These are phyloP conservation scores for Francoa sonchifolia DNA, from an alignment of 441 rosid genomes.

Conservation along the genomic window DNA sequence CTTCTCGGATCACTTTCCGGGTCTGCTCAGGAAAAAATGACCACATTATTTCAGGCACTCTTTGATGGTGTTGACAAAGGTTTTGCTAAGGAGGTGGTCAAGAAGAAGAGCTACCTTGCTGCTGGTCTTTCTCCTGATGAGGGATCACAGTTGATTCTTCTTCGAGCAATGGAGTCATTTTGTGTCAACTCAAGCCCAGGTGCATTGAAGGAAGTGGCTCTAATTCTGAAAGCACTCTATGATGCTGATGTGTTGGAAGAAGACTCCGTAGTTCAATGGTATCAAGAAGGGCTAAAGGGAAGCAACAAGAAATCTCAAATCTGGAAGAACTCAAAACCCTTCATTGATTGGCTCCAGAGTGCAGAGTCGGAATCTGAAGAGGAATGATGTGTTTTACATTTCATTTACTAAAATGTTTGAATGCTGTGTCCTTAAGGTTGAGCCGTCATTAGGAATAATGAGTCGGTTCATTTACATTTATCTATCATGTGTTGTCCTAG, in stretches of 20 bases:
- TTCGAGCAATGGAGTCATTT: slow-evolving; percentile 39
- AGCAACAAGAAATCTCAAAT: slow-evolving; percentile 28
- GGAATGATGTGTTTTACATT: too few relatives aligned
- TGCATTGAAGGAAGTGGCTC: slow-evolving; percentile 47
- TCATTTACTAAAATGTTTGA: too few relatives aligned
- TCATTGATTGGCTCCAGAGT: slow-evolving; percentile 70
- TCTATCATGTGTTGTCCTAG: too few relatives aligned
- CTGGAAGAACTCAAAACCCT: slow-evolving; percentile 64
- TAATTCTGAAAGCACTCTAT: slow-evolving; percentile 54
- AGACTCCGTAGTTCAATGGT: slow-evolving; percentile 56
- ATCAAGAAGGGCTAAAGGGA: slow-evolving; percentile 38
- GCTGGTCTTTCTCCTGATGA: slow-evolving; percentile 39
- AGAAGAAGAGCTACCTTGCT: slow-evolving; percentile 52
- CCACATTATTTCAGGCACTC: slow-evolving; percentile 40
- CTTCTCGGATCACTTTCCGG: slow-evolving; percentile 37
- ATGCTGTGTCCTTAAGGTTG: too few relatives aligned
- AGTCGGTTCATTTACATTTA: too few relatives aligned
- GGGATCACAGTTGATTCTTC: slow-evolving; percentile 38
- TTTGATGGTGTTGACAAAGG: slow-evolving; percentile 53
- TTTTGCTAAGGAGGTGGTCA: slow-evolving; percentile 41
- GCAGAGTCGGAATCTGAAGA: slow-evolving; percentile 84
- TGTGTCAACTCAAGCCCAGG: slow-evolving; percentile 29
- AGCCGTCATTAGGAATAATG: too few relatives aligned
- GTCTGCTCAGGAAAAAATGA: slow-evolving; percentile 40
- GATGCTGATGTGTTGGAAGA: slow-evolving; percentile 71